Evolutionary conservation across 371 early-diverging fungal species (phyloP).

Genomic region (Mucor saturninus): DNA sequence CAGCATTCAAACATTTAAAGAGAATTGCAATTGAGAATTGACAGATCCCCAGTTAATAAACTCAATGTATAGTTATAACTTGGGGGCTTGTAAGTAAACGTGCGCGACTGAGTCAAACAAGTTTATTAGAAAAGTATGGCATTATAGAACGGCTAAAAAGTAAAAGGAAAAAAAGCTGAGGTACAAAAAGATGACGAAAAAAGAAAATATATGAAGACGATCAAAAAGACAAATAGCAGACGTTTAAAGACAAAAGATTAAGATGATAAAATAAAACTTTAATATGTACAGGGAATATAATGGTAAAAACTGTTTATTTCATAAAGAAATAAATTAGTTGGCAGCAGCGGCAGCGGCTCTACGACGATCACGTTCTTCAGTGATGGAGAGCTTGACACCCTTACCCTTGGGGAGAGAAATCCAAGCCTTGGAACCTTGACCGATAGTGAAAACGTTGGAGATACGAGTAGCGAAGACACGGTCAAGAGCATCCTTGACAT

Average conservation of each 20-base stretch:
- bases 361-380: conserved; percentile 96
- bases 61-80: too few species aligned
- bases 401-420: conserved; percentile 97
- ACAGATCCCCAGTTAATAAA: too few species aligned
- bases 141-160: too few species aligned
- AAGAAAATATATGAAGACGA: too few species aligned
- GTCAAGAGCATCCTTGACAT: conserved; percentile 91
- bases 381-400: conserved; percentile 97
- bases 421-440: conserved; percentile 74
- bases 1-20: too few species aligned
- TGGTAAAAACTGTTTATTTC: conserved; percentile 9
- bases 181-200: too few species aligned
- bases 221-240: background rate
- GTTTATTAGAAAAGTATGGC: too few species aligned
- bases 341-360: conserved; percentile 61
- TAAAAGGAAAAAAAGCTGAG: too few species aligned
- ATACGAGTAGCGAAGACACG: conserved; percentile 91
- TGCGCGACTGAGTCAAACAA: too few species aligned
- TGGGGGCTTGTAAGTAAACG: too few species aligned
- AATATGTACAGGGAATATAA: conserved; percentile 9
- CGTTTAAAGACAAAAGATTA: background rate
- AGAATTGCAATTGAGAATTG: too few species aligned
- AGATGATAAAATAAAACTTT: background rate
- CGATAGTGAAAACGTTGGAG: conserved; percentile 95
- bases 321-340: conserved; percentile 10